phyloP scores from a whole-genome alignment of 257 asterid genomes.

The Cynanchum wilfordii region DNA sequence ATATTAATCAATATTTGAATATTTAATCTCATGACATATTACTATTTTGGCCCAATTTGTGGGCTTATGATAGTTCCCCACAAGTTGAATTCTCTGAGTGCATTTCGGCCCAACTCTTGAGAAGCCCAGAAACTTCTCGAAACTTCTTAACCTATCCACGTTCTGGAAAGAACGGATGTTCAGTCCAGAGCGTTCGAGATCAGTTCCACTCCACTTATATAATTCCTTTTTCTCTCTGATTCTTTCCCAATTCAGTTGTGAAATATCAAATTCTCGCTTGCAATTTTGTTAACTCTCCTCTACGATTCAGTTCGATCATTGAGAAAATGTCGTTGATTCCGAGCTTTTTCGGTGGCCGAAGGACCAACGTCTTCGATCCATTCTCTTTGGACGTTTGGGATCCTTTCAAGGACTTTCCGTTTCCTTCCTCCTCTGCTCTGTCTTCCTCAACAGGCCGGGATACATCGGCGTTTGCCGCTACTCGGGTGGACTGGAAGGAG shows the following conservation, averaged over 20 bases:
- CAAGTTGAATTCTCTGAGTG: background rate
- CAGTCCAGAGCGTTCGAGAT: background rate
- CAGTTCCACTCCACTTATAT: background rate
- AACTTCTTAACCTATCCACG: background rate
- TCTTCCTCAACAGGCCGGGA: background rate
- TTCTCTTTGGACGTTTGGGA: constrained; percentile 12
- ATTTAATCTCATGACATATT: too few species aligned
- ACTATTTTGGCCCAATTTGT: too few species aligned
- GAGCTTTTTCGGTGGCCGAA: constrained; percentile 12
- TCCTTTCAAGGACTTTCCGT: constrained; percentile 15
- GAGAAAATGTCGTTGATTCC: constrained; percentile 19
- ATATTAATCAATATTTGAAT: too few species aligned
- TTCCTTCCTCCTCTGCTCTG: background rate
- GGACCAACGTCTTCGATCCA: constrained; percentile 11
- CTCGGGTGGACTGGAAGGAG: constrained; percentile 23
- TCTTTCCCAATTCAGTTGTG: background rate
- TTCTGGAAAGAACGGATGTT: background rate
- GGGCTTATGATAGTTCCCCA: too few species aligned
- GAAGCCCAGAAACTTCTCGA: background rate
- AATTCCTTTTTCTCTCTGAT: background rate
- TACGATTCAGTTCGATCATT: background rate
- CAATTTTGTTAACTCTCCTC: background rate
- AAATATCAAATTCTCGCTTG: too few species aligned
- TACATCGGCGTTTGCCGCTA: constrained; percentile 5
- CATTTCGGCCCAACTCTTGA: background rate